A percentile compares a stretch with the other conserved stretches of the same genome.
Conservation (phyloP, 495 filamentous ascomycete species). For the Aspergillus ostianus region DNA sequence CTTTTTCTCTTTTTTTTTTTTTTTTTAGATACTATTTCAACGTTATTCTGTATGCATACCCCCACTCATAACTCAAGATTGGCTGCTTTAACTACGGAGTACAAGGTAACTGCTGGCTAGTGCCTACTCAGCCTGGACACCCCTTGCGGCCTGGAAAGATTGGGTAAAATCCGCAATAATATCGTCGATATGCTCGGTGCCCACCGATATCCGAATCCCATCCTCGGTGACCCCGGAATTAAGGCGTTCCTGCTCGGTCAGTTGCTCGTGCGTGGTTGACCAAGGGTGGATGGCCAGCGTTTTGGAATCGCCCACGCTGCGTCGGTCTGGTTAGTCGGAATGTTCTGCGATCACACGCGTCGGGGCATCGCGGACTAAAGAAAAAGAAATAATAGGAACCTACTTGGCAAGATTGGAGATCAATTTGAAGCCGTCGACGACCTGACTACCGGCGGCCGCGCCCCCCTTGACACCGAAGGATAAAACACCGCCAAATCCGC, state of each 20-base stretch:
- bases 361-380: neutral
- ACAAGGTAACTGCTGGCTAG: no score
- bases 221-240: conserved; percentile 88
- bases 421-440: conserved; percentile 93
- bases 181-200: conserved; percentile 96
- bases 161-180: conserved; percentile 97
- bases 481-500: conserved; percentile 89
- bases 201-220: conserved; percentile 93
- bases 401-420: conserved; percentile 90
- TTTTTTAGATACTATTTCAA: no score
- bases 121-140: conserved; percentile 13
- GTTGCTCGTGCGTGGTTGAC: conserved; percentile 95
- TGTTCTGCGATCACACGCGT: neutral
- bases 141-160: conserved; percentile 65
- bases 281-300: conserved; percentile 96
- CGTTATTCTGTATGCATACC: no score
- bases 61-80: no score
- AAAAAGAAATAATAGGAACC: conserved; percentile 12
- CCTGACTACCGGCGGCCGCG: conserved; percentile 71
- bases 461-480: conserved; percentile 94
- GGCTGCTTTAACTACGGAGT: no score
- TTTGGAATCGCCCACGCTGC: conserved; percentile 67
- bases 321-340: conserved; percentile 14
- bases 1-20: no score
- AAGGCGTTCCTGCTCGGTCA: conserved; percentile 76